Base-by-base conservation (phyloP, 371 early-diverging fungal genomes). In the Mucor irregularis region DNA sequence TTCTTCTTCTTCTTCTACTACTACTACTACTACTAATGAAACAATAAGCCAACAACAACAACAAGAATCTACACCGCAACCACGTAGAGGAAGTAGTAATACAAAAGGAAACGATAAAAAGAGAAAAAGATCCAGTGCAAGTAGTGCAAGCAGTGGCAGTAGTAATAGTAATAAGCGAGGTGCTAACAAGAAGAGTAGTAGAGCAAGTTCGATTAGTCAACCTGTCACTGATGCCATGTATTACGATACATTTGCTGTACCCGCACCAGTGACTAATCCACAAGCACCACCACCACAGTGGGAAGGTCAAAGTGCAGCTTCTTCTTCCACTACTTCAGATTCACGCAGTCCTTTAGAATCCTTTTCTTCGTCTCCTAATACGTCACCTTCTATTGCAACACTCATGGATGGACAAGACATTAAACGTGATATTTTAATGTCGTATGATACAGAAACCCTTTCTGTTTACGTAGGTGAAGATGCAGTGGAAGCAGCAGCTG, bases 401-500 rank as follows among this genome's bases (percentile, higher is more conserved):
- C 24, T 42, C 3, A 21, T 42, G 42, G 42, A 28, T 11, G 21
- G 37, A 26, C 26, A 44, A 16, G 48, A 47, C 31, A 16, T 48
- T 19, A 44, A 25, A 28, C 11, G 33, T 25, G 25, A 45, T 29
- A 25, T 49, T 30, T 16, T 38, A 4, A 42, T 57, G 14, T 3
- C 43, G 13, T 52, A 38, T 44, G 58, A 58, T 33, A 35, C 54
- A 24, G 43, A 50, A 40, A 47, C 51, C 29, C 17, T 61, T 1
- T 51, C 60, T 52, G 56, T 55, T 33, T 56, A 46, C 25, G 47
- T 56, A 10, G 73, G 66, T 11, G 66, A 64, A 33, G 70, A 77
- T 62, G 76, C 69, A 31, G 72, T 71, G n/a, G 76, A 72, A 61
- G 74, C 72, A 22, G 74, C 76, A 17, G 64, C 74, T 47, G 65